A percentile compares a stretch with the other conserved stretches of the same genome.
Conservation (phyloP, 2,329 filamentous ascomycete species). For the Calonectria ilicicola region DNA sequence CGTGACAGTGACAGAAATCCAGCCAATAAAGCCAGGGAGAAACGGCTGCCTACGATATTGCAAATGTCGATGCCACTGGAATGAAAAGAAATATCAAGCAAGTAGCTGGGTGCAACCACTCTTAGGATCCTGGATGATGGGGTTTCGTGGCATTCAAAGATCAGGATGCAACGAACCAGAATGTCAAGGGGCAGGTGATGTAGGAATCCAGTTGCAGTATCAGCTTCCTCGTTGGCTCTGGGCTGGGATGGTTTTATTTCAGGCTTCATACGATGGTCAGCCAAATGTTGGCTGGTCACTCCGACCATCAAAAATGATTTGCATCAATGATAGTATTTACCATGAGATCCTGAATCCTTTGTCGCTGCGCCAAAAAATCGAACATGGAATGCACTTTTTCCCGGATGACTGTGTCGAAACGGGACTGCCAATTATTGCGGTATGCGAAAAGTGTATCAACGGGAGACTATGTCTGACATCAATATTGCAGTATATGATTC, state of each 20-base stretch:
- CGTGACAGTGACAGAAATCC: not conserved
- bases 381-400: not conserved
- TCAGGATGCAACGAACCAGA: not conserved
- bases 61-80: not conserved
- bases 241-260: not conserved
- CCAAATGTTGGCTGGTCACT: not conserved
- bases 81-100: not conserved
- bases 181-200: not conserved
- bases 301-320: not conserved
- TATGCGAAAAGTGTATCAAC: fast-evolving
- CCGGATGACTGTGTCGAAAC: fast-evolving
- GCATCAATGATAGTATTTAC: fast-evolving
- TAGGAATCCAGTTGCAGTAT: slow-evolving; percentile 4
- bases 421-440: fast-evolving
- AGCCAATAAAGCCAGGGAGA: not conserved
- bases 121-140: not conserved
- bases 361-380: not conserved
- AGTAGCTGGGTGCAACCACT: not conserved
- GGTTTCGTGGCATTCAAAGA: not conserved
- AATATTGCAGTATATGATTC: fast-evolving
- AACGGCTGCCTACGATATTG: not conserved
- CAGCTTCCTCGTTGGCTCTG: slow-evolving; percentile 28
- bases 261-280: not conserved
- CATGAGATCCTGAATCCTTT: fast-evolving
- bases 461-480: fast-evolving